Evolutionary conservation across 352 stramenopile species (phyloP).

Genomic region (Globisporangium cylindrosporum): DNA sequence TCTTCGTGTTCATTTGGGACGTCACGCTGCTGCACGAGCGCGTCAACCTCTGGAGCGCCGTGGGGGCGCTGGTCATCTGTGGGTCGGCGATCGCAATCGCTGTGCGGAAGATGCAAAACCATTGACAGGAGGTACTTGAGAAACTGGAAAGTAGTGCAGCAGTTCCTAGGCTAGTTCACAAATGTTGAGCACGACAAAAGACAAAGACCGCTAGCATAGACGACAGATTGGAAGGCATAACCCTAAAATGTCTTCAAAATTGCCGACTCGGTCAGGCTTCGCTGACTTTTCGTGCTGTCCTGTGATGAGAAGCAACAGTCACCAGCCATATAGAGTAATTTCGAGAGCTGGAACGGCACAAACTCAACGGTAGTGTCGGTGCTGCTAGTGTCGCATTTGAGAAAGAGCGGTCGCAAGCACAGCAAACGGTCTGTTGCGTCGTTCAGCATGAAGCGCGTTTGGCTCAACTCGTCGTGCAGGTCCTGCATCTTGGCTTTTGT

Average conservation of each 20-base stretch:
- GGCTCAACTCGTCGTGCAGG: no score
- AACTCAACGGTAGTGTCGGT: no score
- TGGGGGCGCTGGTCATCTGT: constrained; percentile 33
- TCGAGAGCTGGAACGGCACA: no score
- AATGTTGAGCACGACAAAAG: not conserved
- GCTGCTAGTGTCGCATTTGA: no score
- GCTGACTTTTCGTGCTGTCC: not conserved
- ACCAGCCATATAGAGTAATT: no score
- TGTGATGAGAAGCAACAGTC: not conserved
- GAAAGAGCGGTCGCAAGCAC: no score
- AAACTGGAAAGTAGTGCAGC: not conserved
- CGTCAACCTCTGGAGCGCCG: constrained; percentile 34
- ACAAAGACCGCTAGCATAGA: not conserved
- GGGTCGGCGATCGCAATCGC: constrained; percentile 32
- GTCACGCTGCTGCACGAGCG: constrained; percentile 25
- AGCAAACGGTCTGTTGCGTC: no score
- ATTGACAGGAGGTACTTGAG: not conserved
- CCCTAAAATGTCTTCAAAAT: not conserved
- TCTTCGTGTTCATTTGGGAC: constrained; percentile 48
- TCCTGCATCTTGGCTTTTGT: no score
- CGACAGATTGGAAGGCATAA: not conserved
- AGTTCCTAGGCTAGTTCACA: not conserved
- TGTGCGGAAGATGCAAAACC: constrained; percentile 15
- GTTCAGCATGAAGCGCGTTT: no score
- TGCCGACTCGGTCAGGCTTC: not conserved